These are phyloP conservation scores for Sarocladium strictum DNA, from an alignment of 2,329 filamentous ascomycete species.

Conservation along the genomic window DNA sequence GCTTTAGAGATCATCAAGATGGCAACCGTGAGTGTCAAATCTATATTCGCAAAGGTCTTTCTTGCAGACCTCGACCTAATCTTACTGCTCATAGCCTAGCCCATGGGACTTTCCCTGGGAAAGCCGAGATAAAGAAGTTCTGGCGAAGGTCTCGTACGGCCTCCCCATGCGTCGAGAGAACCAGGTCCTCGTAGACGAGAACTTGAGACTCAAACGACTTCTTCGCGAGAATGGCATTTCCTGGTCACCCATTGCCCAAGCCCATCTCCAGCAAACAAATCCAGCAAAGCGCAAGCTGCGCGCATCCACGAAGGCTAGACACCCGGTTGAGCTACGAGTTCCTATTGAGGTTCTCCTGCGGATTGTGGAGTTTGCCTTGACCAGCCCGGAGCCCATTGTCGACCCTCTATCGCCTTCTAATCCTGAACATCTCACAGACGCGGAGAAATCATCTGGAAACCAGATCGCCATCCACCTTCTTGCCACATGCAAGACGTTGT, in stretches of 20 bases:
- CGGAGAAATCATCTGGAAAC: constrained; percentile 37
- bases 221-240: constrained; percentile 46
- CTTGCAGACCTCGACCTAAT: background rate
- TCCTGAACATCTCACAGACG: constrained; percentile 35
- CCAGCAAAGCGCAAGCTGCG: constrained; percentile 27
- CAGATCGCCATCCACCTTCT: constrained; percentile 49
- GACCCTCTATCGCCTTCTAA: constrained; percentile 44
- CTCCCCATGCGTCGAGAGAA: constrained; percentile 42
- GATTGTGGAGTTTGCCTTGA: constrained; percentile 46
- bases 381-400: constrained; percentile 42
- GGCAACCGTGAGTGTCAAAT: background rate
- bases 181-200: constrained; percentile 40
- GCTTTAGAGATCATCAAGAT: too few species aligned
- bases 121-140: constrained; percentile 45
- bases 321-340: constrained; percentile 27
- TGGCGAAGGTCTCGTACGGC: constrained; percentile 41
- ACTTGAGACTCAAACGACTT: constrained; percentile 42
- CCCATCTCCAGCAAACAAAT: constrained; percentile 25
- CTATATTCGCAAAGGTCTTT: background rate
- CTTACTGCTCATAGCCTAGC: background rate
- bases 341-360: constrained; percentile 47
- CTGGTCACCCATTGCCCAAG: constrained; percentile 36
- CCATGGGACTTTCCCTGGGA: constrained; percentile 35
- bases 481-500: constrained; percentile 43
- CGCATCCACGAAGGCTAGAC: constrained; percentile 17